These are phyloP conservation scores for Heterobasidion annosum DNA, from an alignment of 1,284 basidiomycete species.

Conservation along the genomic window DNA sequence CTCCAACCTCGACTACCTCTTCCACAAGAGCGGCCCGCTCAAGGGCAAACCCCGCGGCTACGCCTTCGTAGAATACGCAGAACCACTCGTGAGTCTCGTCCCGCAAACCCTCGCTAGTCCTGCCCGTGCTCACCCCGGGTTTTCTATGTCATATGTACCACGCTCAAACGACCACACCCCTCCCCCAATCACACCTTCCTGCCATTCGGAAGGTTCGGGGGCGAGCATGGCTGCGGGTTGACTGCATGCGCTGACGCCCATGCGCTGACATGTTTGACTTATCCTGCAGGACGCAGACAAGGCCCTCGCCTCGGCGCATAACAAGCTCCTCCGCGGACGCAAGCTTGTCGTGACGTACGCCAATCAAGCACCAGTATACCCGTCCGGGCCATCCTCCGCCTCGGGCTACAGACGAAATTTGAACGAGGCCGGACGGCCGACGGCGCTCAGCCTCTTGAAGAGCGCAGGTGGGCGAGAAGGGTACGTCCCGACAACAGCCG, in stretches of 20 bases:
- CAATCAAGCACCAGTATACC: conserved; percentile 62
- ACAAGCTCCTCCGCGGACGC: conserved; percentile 77
- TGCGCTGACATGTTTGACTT: background rate
- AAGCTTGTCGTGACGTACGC: conserved; percentile 87
- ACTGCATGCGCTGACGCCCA: background rate
- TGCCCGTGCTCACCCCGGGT: conserved; percentile 42
- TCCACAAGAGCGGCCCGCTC: conserved; percentile 84
- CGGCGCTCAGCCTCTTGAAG: conserved; percentile 84
- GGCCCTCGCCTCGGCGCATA: conserved; percentile 71
- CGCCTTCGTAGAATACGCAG: conserved; percentile 85
- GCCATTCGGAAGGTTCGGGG: background rate
- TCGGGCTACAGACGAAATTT: conserved; percentile 29
- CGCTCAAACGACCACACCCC: background rate
- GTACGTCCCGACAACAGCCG: conserved; percentile 32
- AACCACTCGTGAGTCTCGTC: conserved; percentile 61
- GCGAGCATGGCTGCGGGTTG: background rate
- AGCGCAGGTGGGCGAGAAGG: conserved; percentile 50
- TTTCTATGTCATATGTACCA: conserved; percentile 13
- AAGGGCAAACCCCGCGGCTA: conserved; percentile 94
- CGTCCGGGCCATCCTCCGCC: conserved; percentile 13
- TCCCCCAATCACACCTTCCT: background rate
- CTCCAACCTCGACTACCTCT: conserved; percentile 88
- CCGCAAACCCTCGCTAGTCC: conserved; percentile 6
- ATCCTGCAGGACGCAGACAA: conserved; percentile 75
- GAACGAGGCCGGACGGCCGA: conserved; percentile 64